Conservation (phyloP, 768 basidiomycete genomes). For the Lyophyllum atratum region DNA sequence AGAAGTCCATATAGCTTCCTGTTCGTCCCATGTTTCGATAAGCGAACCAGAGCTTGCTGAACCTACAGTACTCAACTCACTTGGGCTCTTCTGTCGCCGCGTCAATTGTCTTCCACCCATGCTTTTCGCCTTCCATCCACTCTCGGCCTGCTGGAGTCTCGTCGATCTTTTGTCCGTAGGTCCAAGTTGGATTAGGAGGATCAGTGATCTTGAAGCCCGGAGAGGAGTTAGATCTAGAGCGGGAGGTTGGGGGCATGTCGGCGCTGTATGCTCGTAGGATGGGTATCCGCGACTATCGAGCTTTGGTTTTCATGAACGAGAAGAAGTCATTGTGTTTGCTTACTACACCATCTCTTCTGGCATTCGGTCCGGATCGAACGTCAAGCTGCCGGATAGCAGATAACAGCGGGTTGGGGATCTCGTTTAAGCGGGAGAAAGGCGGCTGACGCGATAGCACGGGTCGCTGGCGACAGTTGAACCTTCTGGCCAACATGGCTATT, state of each 20-base stretch:
- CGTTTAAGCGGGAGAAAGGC: no score
- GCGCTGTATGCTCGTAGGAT: neutral
- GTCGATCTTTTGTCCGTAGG: slow-evolving; percentile 34
- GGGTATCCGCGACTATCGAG: neutral
- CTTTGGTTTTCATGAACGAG: neutral
- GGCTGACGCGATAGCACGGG: no score
- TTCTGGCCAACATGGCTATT: no score
- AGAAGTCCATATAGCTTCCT: slow-evolving; percentile 48
- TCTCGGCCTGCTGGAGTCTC: slow-evolving; percentile 35
- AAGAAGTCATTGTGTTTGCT: no score
- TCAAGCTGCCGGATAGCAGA: no score
- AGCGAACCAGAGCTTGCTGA: neutral
- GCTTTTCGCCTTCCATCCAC: slow-evolving; percentile 46
- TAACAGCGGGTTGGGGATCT: no score
- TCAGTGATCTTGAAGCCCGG: slow-evolving; percentile 29
- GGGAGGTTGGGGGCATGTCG: slow-evolving; percentile 3
- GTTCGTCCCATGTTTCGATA: neutral
- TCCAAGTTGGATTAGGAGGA: slow-evolving; percentile 42
- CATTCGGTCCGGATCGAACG: no score
- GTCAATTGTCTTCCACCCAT: slow-evolving; percentile 41
- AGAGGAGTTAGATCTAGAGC: slow-evolving; percentile 17
- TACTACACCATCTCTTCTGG: no score
- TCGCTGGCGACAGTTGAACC: no score
- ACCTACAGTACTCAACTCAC: slow-evolving; percentile 20
- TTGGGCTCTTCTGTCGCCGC: slow-evolving; percentile 32